phyloP scores from a whole-genome alignment of 2,329 filamentous ascomycete genomes.

The Pyricularia pennisetigena region DNA sequence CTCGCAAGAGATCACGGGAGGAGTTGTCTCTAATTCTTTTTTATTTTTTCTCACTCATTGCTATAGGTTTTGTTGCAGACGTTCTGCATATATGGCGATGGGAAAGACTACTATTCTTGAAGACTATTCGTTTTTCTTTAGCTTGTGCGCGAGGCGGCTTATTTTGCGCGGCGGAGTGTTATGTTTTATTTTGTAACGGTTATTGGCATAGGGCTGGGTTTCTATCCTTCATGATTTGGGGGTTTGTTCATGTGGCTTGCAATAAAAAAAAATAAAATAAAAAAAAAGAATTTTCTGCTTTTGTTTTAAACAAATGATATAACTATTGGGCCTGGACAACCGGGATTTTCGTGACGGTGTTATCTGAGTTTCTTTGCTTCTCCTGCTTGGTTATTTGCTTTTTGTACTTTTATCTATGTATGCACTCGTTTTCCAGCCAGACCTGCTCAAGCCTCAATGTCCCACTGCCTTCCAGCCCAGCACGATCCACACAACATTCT shows the following conservation, averaged over 20 bases:
- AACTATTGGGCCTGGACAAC: background rate
- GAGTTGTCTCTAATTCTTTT: background rate
- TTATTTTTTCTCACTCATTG: background rate
- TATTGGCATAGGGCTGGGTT: background rate
- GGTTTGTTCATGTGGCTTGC: background rate
- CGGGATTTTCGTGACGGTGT: background rate
- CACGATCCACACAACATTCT: background rate
- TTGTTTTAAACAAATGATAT: background rate
- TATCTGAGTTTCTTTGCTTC: background rate
- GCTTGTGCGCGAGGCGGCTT: background rate
- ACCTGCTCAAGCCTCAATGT: background rate
- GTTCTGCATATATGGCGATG: background rate
- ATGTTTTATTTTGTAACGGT: slow-evolving; percentile 1
- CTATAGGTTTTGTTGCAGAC: background rate
- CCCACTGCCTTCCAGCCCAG: background rate
- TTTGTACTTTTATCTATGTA: background rate
- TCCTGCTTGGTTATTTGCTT: background rate
- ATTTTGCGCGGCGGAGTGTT: background rate
- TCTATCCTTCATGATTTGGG: background rate
- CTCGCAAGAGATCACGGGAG: background rate
- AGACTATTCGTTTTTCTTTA: background rate
- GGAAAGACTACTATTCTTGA: background rate
- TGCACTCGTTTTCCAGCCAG: background rate
- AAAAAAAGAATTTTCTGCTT: background rate
- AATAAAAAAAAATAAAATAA: background rate